These are phyloP conservation scores for Sambucus nigra DNA, from an alignment of 129 eudicot species.

Conservation along the genomic window DNA sequence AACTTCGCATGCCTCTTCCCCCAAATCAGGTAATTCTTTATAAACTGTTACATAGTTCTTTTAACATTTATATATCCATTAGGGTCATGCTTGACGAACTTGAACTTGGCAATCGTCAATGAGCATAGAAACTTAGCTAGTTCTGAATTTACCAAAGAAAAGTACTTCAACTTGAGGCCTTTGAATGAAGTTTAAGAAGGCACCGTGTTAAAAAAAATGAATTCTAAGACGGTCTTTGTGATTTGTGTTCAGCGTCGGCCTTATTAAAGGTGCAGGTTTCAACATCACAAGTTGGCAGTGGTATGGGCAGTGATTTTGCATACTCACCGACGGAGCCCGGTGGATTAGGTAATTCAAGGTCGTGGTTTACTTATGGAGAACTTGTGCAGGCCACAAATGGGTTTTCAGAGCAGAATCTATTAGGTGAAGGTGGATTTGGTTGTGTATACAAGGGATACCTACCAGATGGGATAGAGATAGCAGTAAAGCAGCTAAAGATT, in stretches of 20 bases:
- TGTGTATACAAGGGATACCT: constrained; percentile 63
- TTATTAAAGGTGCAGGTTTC: constrained; percentile 33
- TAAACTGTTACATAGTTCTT: background rate
- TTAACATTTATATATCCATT: background rate
- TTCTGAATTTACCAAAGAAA: background rate
- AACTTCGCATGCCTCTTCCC: constrained; percentile 38
- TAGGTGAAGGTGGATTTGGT: constrained; percentile 96
- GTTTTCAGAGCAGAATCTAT: constrained; percentile 52
- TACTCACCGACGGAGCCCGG: constrained; percentile 35
- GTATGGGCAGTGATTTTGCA: constrained; percentile 20
- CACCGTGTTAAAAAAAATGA: too few relatives aligned
- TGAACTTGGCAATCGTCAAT: background rate
- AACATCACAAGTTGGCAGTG: constrained; percentile 15
- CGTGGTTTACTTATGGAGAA: constrained; percentile 51
- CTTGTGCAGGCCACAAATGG: constrained; percentile 58
- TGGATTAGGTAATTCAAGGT: constrained; percentile 44
- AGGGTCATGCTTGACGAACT: background rate
- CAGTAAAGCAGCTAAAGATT: constrained; percentile 74
- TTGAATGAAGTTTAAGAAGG: background rate
- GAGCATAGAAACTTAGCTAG: background rate
- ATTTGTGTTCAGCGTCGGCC: constrained; percentile 40
- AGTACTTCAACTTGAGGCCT: background rate
- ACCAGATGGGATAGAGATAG: constrained; percentile 71
- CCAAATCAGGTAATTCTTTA: constrained; percentile 39
- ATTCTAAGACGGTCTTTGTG: too few relatives aligned